These are phyloP conservation scores for Hypsizygus marmoreus DNA, from an alignment of 768 basidiomycete genomes.

Conservation along the genomic window DNA sequence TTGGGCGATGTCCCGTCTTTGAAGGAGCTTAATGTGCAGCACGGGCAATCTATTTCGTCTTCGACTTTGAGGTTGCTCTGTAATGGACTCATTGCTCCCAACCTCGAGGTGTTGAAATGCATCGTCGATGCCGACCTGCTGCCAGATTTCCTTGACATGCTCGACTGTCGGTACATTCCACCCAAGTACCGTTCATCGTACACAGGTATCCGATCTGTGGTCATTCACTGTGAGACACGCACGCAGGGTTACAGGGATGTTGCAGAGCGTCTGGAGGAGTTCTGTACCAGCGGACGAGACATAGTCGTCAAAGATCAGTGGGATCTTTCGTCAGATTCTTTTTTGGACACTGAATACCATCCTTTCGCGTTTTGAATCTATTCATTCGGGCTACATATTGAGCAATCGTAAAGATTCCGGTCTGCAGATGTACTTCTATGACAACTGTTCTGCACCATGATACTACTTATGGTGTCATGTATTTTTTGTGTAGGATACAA, in stretches of 20 bases:
- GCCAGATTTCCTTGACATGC: constrained; percentile 15
- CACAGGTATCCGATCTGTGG: constrained; percentile 10
- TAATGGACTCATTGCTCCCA: constrained; percentile 4
- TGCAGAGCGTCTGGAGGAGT: constrained; percentile 6
- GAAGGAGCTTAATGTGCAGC: constrained; percentile 8
- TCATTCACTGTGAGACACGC: constrained; percentile 7
- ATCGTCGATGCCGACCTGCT: constrained; percentile 5
- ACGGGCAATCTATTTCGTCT: constrained; percentile 6
- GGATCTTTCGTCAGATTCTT: no score
- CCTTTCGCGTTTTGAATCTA: no score
- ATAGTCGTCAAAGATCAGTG: constrained; percentile 6
- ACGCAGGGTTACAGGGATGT: constrained; percentile 5
- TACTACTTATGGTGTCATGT: no score
- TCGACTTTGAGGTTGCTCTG: constrained; percentile 14
- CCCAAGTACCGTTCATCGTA: constrained; percentile 7
- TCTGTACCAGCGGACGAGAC: constrained; percentile 2
- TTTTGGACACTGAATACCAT: no score
- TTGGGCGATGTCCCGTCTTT: constrained; percentile 14
- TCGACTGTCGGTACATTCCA: constrained; percentile 13
- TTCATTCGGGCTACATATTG: no score
- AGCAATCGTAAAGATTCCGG: no score
- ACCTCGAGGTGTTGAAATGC: constrained; percentile 12
- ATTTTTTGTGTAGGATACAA: no score
- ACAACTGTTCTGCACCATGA: no score
- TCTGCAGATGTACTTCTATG: no score